phyloP scores from a whole-genome alignment of 768 basidiomycete species.

The Lactarius sp. region DNA sequence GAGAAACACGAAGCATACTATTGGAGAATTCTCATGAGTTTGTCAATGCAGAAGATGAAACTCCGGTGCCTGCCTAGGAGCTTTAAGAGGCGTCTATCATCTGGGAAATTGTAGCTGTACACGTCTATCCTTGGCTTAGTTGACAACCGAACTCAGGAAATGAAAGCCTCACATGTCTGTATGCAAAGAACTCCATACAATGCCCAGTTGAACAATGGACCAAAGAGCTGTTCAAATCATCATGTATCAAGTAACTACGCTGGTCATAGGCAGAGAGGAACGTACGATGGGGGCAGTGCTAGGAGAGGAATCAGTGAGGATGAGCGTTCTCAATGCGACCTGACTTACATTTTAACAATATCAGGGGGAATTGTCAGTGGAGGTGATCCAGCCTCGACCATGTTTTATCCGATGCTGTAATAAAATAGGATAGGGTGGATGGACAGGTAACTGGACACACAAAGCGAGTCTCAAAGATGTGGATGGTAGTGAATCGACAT shows the following conservation, averaged over 20 bases:
- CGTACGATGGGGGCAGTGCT: constrained; percentile 9
- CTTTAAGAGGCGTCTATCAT: constrained; percentile 4
- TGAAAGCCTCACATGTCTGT: too few species aligned
- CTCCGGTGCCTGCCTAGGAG: neutral
- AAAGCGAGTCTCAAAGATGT: neutral
- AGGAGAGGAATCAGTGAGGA: neutral
- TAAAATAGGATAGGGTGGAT: neutral
- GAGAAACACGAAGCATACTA: constrained; percentile 8
- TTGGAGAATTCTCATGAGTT: neutral
- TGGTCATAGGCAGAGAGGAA: neutral
- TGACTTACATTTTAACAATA: constrained; percentile 3
- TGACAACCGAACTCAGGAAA: too few species aligned
- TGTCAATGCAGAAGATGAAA: neutral
- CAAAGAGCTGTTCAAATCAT: neutral
- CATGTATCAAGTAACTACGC: neutral
- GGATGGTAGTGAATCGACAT: neutral
- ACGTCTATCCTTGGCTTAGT: too few species aligned
- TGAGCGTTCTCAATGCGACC: too few species aligned
- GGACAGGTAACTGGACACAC: neutral
- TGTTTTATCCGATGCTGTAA: neutral
- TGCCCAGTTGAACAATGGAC: too few species aligned
- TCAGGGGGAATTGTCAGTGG: too few species aligned
- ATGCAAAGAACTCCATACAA: too few species aligned
- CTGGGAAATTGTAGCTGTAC: too few species aligned
- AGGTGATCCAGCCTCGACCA: neutral